Conservation (phyloP, 140 eudicot species). For the Bidens hawaiensis region DNA sequence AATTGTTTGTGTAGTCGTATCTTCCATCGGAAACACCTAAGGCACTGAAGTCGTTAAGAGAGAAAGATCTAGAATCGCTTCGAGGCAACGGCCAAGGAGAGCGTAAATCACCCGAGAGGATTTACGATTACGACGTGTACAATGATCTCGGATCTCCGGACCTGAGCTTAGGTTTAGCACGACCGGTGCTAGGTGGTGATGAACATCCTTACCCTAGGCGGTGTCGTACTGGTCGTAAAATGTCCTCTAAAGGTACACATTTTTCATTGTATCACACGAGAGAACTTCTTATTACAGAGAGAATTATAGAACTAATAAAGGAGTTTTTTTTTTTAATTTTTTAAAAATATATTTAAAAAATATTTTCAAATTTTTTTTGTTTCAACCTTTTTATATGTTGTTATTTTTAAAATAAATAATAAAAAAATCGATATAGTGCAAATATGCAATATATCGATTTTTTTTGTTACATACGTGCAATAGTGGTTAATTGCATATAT, state of each 20-base stretch:
- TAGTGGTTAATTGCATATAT: no score
- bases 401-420: no score
- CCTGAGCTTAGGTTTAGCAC: not conserved
- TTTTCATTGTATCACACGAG: no score
- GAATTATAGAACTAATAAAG: no score
- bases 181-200: conserved; percentile 52
- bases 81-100: conserved; percentile 52
- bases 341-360: no score
- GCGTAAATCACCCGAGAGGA: conserved; percentile 38
- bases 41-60: conserved; percentile 35
- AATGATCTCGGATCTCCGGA: conserved; percentile 58
- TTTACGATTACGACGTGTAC: conserved; percentile 59
- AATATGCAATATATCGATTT: no score
- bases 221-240: conserved; percentile 48
- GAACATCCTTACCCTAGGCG: conserved; percentile 57
- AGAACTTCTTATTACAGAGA: no score
- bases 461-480: no score
- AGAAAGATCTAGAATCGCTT: conserved; percentile 33
- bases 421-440: no score
- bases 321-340: no score
- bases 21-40: conserved; percentile 48
- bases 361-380: no score
- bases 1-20: conserved; percentile 33
- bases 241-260: conserved; percentile 25
- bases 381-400: no score